These are phyloP conservation scores for Teratosphaeria epicoccoides DNA, from an alignment of 2,329 filamentous ascomycete genomes.

Conservation along the genomic window DNA sequence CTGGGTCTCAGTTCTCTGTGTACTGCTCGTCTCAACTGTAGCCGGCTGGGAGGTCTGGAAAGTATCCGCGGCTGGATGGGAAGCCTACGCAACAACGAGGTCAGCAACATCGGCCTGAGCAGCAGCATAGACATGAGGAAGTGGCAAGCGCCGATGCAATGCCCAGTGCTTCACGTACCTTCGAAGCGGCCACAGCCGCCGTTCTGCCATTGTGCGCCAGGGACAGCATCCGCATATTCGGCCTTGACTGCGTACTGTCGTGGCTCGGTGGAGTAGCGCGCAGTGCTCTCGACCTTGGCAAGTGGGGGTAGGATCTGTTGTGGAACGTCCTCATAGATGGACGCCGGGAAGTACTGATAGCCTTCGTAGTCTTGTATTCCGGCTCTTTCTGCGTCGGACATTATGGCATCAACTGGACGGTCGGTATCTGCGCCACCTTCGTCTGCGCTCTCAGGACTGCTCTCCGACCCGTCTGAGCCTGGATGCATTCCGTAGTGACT, in stretches of 20 bases:
- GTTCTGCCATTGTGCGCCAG: constrained; percentile 26
- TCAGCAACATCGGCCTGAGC: background rate
- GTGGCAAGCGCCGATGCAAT: background rate
- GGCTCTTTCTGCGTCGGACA: constrained; percentile 33
- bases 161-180: constrained; percentile 8
- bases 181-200: constrained; percentile 35
- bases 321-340: constrained; percentile 33
- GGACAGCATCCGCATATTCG: constrained; percentile 30
- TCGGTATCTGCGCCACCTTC: constrained; percentile 21
- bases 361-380: constrained; percentile 32
- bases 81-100: constrained; percentile 19
- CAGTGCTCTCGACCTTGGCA: constrained; percentile 21
- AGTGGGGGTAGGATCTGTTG: constrained; percentile 18
- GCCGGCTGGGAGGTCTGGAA: constrained; percentile 30
- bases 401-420: constrained; percentile 27
- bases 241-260: constrained; percentile 30
- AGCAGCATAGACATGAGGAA: background rate
- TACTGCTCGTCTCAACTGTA: constrained; percentile 1
- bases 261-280: constrained; percentile 22
- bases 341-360: constrained; percentile 38
- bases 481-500: constrained; percentile 17
- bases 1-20: background rate
- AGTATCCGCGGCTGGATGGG: constrained; percentile 38
- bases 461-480: constrained; percentile 30
- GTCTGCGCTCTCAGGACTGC: constrained; percentile 30